A percentile compares a stretch with the other conserved stretches of the same genome.
These are phyloP conservation scores for Penicillium roqueforti DNA, from an alignment of 495 filamentous ascomycete species.

Conservation along the genomic window DNA sequence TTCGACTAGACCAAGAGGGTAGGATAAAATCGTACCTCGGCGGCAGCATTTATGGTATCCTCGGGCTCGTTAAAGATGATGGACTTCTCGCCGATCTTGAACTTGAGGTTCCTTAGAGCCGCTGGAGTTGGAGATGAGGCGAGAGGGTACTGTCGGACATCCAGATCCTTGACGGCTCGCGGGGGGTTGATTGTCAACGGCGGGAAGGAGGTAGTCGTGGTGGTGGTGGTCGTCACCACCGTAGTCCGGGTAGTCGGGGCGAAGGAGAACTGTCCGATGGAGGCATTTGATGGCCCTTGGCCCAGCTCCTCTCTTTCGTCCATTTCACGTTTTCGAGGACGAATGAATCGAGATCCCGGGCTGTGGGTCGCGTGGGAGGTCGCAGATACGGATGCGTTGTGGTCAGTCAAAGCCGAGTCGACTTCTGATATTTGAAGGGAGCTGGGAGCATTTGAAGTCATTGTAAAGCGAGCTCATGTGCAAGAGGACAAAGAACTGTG, in stretches of 20 bases:
- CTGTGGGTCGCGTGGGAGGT: conserved; percentile 11
- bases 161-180: conserved; percentile 66
- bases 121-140: conserved; percentile 75
- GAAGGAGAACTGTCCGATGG: conserved; percentile 65
- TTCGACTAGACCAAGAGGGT: not conserved
- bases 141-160: conserved; percentile 85
- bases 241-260: conserved; percentile 70
- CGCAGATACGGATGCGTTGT: conserved; percentile 21
- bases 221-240: conserved; percentile 89
- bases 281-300: conserved; percentile 24
- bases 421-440: conserved; percentile 12
- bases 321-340: conserved; percentile 26
- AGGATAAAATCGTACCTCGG: conserved; percentile 52
- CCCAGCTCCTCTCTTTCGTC: conserved; percentile 23
- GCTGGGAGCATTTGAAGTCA: conserved; percentile 19
- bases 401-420: conserved; percentile 12
- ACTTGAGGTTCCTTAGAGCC: conserved; percentile 66
- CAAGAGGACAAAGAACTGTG: conserved; percentile 13
- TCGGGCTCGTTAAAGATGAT: conserved; percentile 66
- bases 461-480: conserved; percentile 14
- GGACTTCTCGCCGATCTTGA: conserved; percentile 62
- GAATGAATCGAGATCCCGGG: conserved; percentile 17
- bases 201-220: conserved; percentile 84
- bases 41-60: conserved; percentile 49
- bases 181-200: conserved; percentile 75